These are phyloP conservation scores for Solidago caesia DNA, from an alignment of 129 eudicot species.

Conservation along the genomic window DNA sequence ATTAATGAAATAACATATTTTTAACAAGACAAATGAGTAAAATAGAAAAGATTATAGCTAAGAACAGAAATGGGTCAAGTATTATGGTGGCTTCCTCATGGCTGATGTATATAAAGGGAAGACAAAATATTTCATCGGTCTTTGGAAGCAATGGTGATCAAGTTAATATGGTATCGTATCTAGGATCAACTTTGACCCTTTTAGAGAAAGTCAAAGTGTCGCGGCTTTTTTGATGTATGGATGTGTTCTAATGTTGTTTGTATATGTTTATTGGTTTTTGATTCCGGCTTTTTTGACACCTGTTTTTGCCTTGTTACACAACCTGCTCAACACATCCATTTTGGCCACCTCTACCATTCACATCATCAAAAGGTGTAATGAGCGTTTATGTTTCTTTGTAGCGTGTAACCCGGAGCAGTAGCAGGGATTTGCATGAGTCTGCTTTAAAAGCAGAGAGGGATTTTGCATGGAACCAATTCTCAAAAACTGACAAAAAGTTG, in stretches of 20 bases:
- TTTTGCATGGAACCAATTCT: conserved; percentile 68
- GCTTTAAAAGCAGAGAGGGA: conserved; percentile 60
- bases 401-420: conserved; percentile 27
- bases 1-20: neutral
- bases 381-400: conserved; percentile 10
- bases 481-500: conserved; percentile 40
- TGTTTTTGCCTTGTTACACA: neutral
- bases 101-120: too few relatives aligned
- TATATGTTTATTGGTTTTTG: too few relatives aligned
- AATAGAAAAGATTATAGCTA: neutral
- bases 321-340: neutral
- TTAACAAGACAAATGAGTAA: neutral
- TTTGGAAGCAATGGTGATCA: too few relatives aligned
- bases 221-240: too few relatives aligned
- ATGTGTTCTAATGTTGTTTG: too few relatives aligned
- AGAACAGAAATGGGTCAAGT: neutral
- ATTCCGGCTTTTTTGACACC: too few relatives aligned
- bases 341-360: neutral
- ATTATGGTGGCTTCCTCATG: too few relatives aligned
- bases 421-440: conserved; percentile 38
- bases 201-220: too few relatives aligned
- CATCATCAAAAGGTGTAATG: conserved; percentile 24
- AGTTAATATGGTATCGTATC: too few relatives aligned
- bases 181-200: too few relatives aligned
- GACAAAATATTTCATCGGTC: too few relatives aligned